Evolutionary conservation across 805 yeast species (phyloP).

Genomic region (Cephaloascus fragrans): DNA sequence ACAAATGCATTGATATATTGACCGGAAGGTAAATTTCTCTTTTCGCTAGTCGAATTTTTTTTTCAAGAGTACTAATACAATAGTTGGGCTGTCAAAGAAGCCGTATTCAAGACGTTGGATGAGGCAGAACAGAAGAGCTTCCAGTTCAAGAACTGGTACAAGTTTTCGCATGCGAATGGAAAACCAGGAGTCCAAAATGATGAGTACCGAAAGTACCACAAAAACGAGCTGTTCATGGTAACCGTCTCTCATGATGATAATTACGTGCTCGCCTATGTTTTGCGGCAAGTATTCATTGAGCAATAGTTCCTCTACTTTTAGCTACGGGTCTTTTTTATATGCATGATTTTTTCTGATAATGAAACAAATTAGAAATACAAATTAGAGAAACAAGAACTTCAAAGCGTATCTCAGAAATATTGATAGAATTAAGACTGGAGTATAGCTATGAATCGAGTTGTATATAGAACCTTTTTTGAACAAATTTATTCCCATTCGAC

Average conservation of each 20-base stretch:
- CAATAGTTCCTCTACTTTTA: neutral
- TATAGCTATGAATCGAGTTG: neutral
- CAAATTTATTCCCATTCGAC: slow-evolving; percentile 90
- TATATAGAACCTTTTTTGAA: neutral
- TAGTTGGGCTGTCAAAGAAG: slow-evolving; percentile 71
- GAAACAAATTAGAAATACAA: neutral
- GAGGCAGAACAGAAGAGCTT: slow-evolving; percentile 38
- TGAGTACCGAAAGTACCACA: slow-evolving; percentile 10
- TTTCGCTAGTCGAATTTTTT: neutral
- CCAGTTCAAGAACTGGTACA: slow-evolving; percentile 52
- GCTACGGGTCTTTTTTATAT: neutral
- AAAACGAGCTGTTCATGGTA: slow-evolving; percentile 38
- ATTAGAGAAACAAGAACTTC: neutral
- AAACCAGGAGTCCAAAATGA: slow-evolving; percentile 32
- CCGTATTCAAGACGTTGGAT: slow-evolving; percentile 53
- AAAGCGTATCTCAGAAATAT: neutral
- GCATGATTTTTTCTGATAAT: neutral
- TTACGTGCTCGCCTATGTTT: slow-evolving; percentile 43
- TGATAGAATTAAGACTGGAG: no score
- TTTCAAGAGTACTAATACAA: neutral
- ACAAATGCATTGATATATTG: slow-evolving; percentile 21
- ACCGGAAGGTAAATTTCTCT: slow-evolving; percentile 28
- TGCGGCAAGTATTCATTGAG: slow-evolving; percentile 20
- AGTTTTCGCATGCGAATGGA: slow-evolving; percentile 26
- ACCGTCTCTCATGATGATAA: slow-evolving; percentile 62